Conservation (phyloP, 345 rosid genomes). For the Nephelium lappaceum region DNA sequence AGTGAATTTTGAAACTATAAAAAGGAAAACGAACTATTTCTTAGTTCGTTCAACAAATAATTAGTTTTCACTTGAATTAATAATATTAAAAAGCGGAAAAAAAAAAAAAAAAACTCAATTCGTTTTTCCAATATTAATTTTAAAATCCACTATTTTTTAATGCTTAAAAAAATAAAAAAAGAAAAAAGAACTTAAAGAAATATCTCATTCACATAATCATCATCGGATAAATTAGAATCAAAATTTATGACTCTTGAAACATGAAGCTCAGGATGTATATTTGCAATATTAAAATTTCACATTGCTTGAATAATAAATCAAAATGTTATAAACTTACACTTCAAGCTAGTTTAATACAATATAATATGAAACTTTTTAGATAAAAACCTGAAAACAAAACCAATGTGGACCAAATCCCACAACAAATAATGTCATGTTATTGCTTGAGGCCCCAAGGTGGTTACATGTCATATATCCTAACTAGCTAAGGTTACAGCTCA, state of each 20-base stretch:
- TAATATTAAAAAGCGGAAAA: no score
- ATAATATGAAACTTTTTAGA: neutral
- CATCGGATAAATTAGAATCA: neutral
- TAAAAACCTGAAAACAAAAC: neutral
- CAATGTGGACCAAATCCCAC: neutral
- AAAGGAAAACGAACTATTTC: no score
- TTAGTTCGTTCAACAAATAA: no score
- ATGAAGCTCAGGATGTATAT: neutral
- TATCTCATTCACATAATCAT: no score
- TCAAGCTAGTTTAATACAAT: neutral
- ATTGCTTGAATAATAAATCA: neutral
- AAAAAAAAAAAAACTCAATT: no score
- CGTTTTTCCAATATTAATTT: no score
- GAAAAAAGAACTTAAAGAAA: no score
- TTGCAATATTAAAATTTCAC: neutral
- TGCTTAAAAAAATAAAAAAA: no score
- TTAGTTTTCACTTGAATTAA: no score
- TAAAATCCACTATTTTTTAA: no score
- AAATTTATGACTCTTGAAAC: neutral
- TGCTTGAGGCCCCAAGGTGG: neutral
- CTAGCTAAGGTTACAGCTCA: neutral
- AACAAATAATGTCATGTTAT: neutral
- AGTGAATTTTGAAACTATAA: no score
- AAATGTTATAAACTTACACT: neutral
- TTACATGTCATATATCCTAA: neutral